Evolutionary conservation across 176 grass and related monocot genomes (phyloP).

Genomic region (Aegilops bicornis): DNA sequence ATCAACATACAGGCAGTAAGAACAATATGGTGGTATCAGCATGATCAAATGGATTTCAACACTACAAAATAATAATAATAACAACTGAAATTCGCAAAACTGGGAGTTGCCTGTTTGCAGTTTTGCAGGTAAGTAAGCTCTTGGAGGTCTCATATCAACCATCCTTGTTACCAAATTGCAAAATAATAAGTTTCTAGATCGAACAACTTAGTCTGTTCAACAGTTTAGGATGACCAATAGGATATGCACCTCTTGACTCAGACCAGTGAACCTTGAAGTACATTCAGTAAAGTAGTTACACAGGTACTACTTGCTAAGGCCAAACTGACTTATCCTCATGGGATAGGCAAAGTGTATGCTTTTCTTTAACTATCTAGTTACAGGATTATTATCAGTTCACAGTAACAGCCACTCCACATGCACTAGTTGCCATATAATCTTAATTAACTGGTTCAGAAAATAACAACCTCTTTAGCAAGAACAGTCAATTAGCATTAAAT

Average conservation of each 20-base stretch:
- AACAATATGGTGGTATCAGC: background rate
- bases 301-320: background rate
- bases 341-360: background rate
- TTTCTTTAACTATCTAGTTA: background rate
- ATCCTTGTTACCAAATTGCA: background rate
- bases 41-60: constrained; percentile 15
- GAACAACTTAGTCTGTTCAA: too few relatives aligned
- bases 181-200: background rate
- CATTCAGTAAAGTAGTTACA: background rate
- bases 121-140: background rate
- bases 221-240: background rate
- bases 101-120: background rate
- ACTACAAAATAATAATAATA: background rate
- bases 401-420: background rate
- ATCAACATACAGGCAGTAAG: background rate
- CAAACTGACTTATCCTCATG: background rate
- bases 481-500: background rate
- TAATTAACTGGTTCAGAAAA: background rate
- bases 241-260: background rate
- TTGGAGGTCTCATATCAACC: background rate
- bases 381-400: background rate
- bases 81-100: background rate
- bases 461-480: background rate
- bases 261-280: background rate
- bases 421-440: background rate